A percentile compares a stretch with the other conserved stretches of the same genome.
phyloP scores from a whole-genome alignment of 2,329 filamentous ascomycete genomes.

The Phialemoniopsis sp. region DNA sequence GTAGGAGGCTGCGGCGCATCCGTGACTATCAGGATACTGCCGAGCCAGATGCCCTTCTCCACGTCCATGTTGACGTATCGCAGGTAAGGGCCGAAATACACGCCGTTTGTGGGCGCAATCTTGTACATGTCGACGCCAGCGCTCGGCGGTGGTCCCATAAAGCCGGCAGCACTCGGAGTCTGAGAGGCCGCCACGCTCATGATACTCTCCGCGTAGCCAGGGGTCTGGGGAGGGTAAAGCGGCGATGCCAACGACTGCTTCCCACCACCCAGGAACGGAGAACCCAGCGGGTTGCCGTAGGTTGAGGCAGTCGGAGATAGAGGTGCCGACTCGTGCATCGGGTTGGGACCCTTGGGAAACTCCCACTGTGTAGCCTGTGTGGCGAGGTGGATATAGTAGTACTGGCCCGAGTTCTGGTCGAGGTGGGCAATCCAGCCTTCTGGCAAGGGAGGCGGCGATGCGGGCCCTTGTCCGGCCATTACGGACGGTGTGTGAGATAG shows the following conservation, averaged over 20 bases:
- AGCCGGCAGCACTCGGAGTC: slow-evolving; percentile 74
- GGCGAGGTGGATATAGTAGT: slow-evolving; percentile 97
- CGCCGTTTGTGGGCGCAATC: slow-evolving; percentile 86
- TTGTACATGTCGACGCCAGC: slow-evolving; percentile 94
- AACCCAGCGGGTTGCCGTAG: slow-evolving; percentile 69
- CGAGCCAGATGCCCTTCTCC: slow-evolving; percentile 84
- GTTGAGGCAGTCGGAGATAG: slow-evolving; percentile 78
- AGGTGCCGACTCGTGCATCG: slow-evolving; percentile 77
- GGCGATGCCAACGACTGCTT: slow-evolving; percentile 73
- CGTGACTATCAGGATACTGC: slow-evolving; percentile 89
- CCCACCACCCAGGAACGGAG: slow-evolving; percentile 61
- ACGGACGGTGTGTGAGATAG: slow-evolving; percentile 41
- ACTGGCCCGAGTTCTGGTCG: slow-evolving; percentile 92
- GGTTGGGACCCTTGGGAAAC: slow-evolving; percentile 92
- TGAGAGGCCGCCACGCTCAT: slow-evolving; percentile 74
- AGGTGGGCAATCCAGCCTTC: slow-evolving; percentile 98
- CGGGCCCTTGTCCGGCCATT: slow-evolving; percentile 50
- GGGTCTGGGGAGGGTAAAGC: slow-evolving; percentile 76
- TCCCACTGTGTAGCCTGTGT: slow-evolving; percentile 98
- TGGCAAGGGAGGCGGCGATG: slow-evolving; percentile 86
- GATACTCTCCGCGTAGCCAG: slow-evolving; percentile 81
- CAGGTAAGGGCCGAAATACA: slow-evolving; percentile 96
- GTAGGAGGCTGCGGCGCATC: slow-evolving; percentile 90
- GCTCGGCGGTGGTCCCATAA: slow-evolving; percentile 81
- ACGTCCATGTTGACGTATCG: slow-evolving; percentile 97